phyloP scores from a whole-genome alignment of 164 flowering plant genomes.

The Piper longum region DNA sequence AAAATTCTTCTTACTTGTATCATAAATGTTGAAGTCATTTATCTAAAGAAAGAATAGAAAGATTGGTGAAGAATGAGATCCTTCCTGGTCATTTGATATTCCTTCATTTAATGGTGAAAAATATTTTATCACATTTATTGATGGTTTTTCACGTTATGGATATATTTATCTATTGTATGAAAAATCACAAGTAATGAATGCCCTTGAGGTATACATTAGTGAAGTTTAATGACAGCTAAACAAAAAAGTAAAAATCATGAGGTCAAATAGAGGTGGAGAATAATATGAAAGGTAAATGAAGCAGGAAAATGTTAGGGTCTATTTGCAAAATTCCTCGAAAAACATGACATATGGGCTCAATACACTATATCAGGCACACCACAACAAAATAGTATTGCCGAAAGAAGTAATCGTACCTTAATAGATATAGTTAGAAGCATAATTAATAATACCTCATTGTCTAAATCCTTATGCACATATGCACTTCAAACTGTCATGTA shows the following conservation, averaged over 20 bases:
- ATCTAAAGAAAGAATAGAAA: not conserved
- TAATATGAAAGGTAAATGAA: not conserved
- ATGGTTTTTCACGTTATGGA: not conserved
- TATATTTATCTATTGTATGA: not conserved
- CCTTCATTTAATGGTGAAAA: not conserved
- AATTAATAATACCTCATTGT: slow-evolving; percentile 1
- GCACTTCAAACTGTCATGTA: not conserved
- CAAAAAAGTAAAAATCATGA: not conserved
- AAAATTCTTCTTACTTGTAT: not conserved
- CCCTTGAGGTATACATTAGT: not conserved
- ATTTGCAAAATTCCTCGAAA: slow-evolving; percentile 1
- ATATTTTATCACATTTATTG: slow-evolving; percentile 2
- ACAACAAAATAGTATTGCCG: slow-evolving; percentile 1
- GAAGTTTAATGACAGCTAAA: not conserved
- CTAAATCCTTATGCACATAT: not conserved
- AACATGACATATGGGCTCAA: not conserved
- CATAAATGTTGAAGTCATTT: slow-evolving; percentile 2
- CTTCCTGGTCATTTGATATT: not conserved
- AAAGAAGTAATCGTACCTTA: slow-evolving; percentile 1
- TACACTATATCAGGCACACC: not conserved
- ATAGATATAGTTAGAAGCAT: slow-evolving; percentile 4
- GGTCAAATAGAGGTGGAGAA: not conserved
- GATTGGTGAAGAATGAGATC: not conserved
- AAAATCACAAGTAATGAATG: not conserved
- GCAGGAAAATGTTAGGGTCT: not conserved